Base-by-base conservation (phyloP, 2,329 filamentous ascomycete genomes). In the Verticillium dahliae region DNA sequence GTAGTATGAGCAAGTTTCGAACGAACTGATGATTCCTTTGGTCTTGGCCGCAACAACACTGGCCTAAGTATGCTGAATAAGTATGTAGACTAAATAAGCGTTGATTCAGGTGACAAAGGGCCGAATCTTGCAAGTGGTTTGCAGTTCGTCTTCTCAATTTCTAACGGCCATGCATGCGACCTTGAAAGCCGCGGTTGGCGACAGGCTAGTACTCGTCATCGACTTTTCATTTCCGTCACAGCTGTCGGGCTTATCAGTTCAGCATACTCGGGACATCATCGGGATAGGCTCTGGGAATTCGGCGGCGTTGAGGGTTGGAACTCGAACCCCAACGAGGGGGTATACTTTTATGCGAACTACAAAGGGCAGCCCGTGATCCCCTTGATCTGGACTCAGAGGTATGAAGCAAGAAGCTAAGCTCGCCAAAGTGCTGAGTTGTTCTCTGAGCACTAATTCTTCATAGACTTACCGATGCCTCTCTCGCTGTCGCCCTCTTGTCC, bases 321-420 rank as follows among this genome's bases (percentile, higher is more conserved):
- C 62, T 73, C 70, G 39, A 69, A 71, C 39, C 71, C 70, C 3
- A 68, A 68, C 3, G 35, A 66, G 41, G 62, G 69, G 50, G 70
- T 70, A 6, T 73, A 71, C 61, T 71, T 64, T 57, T 72, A 71
- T 18, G 70, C 71, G 34, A 71, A 73, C 65, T 64, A 70, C 33
- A 62, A 64, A n/a, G 69, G 71, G 41, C 68, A 66, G 15, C 69
- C 71, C 6, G 65, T 68, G 50, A 65, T 72, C 2, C 68, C 71
- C 2, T 41, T 67, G 10, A 66, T 71, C 18, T 72, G 71, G 69
- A 66, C 65, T 2, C 65, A 71, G 54, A 68, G 64, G 71, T 72
- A 62, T 13, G 63, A 3, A 34, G 6, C 11, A 5, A 6, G 5
- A n/a, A 14, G 18, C 34, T 7, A 15, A 41, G 1, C 54, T 52